Conservation (phyloP, 352 stramenopile species). For the Globisporangium recalcitrans region DNA sequence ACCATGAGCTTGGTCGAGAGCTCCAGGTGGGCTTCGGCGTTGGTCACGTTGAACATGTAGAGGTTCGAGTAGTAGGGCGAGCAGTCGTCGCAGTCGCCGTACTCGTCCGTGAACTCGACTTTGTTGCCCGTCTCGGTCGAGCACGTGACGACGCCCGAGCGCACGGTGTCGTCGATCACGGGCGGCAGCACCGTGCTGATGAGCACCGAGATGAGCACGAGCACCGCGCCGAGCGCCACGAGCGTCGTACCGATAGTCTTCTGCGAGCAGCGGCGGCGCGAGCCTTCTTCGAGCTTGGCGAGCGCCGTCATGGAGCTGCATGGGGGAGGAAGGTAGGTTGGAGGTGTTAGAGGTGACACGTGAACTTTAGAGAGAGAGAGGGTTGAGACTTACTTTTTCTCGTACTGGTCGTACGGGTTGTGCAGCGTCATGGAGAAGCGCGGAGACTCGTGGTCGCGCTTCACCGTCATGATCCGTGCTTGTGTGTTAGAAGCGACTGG, state of each 20-base stretch:
- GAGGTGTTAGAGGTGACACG: background rate
- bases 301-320: conserved; percentile 13
- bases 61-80: conserved; percentile 66
- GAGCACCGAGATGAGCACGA: conserved; percentile 38
- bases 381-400: conserved; percentile 8
- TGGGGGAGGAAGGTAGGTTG: background rate
- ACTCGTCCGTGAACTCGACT: conserved; percentile 42
- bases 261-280: conserved; percentile 32
- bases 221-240: conserved; percentile 23
- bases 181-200: conserved; percentile 48
- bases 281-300: conserved; percentile 16
- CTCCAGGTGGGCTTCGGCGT: conserved; percentile 52
- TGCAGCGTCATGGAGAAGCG: conserved; percentile 17
- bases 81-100: conserved; percentile 74
- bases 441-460: conserved; percentile 11
- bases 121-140: conserved; percentile 31
- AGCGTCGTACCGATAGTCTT: conserved; percentile 32
- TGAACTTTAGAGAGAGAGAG: background rate
- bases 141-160: conserved; percentile 35
- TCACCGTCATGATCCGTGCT: background rate
- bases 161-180: conserved; percentile 46
- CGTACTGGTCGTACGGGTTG: conserved; percentile 14
- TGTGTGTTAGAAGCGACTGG: background rate
- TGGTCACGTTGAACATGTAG: conserved; percentile 74
- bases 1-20: conserved; percentile 51